Conservation (phyloP, 805 yeast species). For the Candida takata region DNA sequence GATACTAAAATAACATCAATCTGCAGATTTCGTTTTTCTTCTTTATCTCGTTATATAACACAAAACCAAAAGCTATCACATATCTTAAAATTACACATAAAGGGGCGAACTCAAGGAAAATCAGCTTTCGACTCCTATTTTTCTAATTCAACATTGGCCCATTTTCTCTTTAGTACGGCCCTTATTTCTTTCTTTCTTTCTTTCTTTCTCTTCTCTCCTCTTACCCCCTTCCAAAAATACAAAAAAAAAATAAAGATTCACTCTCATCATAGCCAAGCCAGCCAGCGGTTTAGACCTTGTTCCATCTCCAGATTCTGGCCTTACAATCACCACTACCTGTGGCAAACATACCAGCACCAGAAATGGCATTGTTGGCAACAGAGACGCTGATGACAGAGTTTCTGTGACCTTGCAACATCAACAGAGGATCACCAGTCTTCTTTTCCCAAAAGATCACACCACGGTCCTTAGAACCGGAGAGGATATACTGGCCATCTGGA, state of each 20-base stretch:
- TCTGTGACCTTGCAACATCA: slow-evolving; percentile 95
- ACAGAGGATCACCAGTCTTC: slow-evolving; percentile 79
- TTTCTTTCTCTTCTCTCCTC: too few species aligned
- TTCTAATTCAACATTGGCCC: too few species aligned
- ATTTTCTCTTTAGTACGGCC: too few species aligned
- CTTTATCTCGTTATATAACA: slow-evolving; percentile 1
- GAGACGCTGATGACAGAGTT: slow-evolving; percentile 94
- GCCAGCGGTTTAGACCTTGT: slow-evolving; percentile 28
- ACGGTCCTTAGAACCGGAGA: slow-evolving; percentile 94
- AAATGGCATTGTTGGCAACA: slow-evolving; percentile 70
- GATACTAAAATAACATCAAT: too few species aligned
- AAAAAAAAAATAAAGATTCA: too few species aligned
- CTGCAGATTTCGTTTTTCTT: too few species aligned
- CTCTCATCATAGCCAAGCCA: slow-evolving; percentile 5
- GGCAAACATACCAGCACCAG: slow-evolving; percentile 82
- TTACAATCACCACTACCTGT: slow-evolving; percentile 97
- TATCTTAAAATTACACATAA: neutral
- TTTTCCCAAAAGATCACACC: slow-evolving; percentile 98
- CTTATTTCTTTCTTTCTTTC: too few species aligned
- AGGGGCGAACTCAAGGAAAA: neutral
- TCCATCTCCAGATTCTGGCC: slow-evolving; percentile 95
- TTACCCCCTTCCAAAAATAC: too few species aligned
- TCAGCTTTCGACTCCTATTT: too few species aligned
- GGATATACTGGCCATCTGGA: slow-evolving; percentile 83
- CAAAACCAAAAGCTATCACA: neutral